phyloP scores from a whole-genome alignment of 306 rosid genomes.

The Medicago ruthenica region DNA sequence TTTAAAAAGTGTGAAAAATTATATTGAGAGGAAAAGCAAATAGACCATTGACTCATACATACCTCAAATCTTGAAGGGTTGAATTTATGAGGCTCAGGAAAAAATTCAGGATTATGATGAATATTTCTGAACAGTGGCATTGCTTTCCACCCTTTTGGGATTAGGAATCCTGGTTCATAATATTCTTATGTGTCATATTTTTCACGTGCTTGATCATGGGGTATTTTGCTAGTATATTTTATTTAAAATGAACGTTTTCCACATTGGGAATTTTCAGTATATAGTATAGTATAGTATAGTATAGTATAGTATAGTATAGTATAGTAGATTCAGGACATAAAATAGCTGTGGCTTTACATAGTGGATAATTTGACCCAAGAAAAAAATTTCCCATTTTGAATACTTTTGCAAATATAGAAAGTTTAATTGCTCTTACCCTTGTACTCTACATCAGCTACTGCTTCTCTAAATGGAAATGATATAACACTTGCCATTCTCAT shows the following conservation, averaged over 20 bases:
- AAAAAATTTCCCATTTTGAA: neutral
- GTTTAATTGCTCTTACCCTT: constrained; percentile 66
- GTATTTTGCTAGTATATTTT: no score
- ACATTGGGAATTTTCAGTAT: no score
- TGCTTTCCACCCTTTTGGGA: constrained; percentile 97
- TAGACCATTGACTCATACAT: constrained; percentile 23
- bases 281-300: neutral
- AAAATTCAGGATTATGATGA: constrained; percentile 87
- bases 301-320: no score
- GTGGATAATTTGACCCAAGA: constrained; percentile 13
- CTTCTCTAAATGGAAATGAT: constrained; percentile 91
- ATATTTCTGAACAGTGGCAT: constrained; percentile 93
- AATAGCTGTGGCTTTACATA: constrained; percentile 23
- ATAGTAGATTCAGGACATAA: neutral
- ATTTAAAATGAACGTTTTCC: no score
- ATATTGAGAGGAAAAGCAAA: no score
- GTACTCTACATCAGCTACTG: constrained; percentile 87
- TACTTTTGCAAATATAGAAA: constrained; percentile 4
- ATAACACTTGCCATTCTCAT: constrained; percentile 93
- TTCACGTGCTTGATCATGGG: neutral
- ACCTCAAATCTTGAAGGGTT: constrained; percentile 95
- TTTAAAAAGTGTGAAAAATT: no score
- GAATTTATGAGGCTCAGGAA: constrained; percentile 75
- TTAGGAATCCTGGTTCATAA: constrained; percentile 73
- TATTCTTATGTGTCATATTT: constrained; percentile 32